Evolutionary conservation across 1,284 basidiomycete species (phyloP), one percentile per base, ranked within the genome.

Genomic region (Neolentinus lepideus): DNA sequence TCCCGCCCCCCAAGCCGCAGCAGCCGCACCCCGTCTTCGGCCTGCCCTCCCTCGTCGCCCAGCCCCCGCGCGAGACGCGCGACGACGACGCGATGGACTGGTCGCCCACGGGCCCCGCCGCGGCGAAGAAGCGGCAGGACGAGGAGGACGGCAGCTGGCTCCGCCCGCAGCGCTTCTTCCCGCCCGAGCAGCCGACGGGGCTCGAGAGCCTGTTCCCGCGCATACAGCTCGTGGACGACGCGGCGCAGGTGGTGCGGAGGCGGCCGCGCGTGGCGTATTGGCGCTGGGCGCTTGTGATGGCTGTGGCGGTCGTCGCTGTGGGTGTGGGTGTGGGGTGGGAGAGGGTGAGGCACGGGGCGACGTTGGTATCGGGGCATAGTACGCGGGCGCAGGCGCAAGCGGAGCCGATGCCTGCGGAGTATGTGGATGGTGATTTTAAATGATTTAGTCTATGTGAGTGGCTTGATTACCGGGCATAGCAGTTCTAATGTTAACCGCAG

Each of bases 181-280:
- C 84, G 12, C 85, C 86, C 0, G 87, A 90, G 63, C 77, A 83
- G 60, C 85, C 88, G 2, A 91, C 89, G 0, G 90, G 89, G 2
- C 73, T 92, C 2, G 89, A 92, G 68, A 73, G 75, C 45, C 68
- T 91, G n/a, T 82, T 91, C 57, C 84, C 84, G 60, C 75, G 74
- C 54, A 83, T 88, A 14, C 78, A 76, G 53, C 68, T 86, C 22
- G 71, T 75, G 10, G 85, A 85, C 22, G 47, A 50, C 14, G 4
- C 47, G 6, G 6, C 6, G 10, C 47, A 50, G 27, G 16, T 11
- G 8, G n/a, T 43, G 38, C 6, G 38, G n/a, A 31, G 29, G 29
- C 29, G 4, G n/a, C 38, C 6, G n/a, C n/a, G 38, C 8, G 8
- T 16, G 38, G 38, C 16, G 16, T 9, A n/a, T 9, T 43, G 38